Evolutionary conservation across 305 asterid species (phyloP).

Genomic region (Solanum chacoense): DNA sequence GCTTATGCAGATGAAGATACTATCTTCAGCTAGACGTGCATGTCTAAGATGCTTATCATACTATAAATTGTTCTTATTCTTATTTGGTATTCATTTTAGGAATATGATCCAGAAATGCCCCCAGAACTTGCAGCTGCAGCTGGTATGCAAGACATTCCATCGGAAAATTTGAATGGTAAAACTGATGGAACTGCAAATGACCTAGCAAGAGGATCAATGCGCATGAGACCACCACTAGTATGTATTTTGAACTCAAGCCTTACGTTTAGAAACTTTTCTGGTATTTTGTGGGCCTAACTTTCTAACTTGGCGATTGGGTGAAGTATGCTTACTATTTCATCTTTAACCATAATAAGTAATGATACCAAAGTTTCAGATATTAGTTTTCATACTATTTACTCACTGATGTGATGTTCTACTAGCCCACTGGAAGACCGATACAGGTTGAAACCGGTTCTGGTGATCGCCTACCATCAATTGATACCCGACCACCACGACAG

Average conservation of each 20-base stretch:
- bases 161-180: slow-evolving; percentile 47
- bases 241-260: slow-evolving; percentile 9
- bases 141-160: slow-evolving; percentile 52
- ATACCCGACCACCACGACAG: slow-evolving; percentile 76
- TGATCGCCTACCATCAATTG: slow-evolving; percentile 84
- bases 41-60: not conserved
- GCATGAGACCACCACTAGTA: slow-evolving; percentile 53
- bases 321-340: not conserved
- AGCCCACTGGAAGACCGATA: slow-evolving; percentile 91
- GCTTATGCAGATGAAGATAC: slow-evolving; percentile 6
- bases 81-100: slow-evolving; percentile 38
- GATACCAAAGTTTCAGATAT: not conserved
- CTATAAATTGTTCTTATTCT: not conserved
- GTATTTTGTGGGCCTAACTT: not conserved
- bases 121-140: slow-evolving; percentile 99
- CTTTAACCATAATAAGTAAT: not conserved
- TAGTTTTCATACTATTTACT: not conserved
- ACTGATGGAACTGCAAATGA: slow-evolving; percentile 47
- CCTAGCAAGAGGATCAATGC: slow-evolving; percentile 43
- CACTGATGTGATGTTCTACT: slow-evolving; percentile 6
- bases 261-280: not conserved
- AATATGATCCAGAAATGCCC: slow-evolving; percentile 96
- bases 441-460: slow-evolving; percentile 82
- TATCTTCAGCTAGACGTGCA: not conserved
- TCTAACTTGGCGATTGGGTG: not conserved